phyloP scores from a whole-genome alignment of 1,139 yeast species.

The Pichia sp. region DNA sequence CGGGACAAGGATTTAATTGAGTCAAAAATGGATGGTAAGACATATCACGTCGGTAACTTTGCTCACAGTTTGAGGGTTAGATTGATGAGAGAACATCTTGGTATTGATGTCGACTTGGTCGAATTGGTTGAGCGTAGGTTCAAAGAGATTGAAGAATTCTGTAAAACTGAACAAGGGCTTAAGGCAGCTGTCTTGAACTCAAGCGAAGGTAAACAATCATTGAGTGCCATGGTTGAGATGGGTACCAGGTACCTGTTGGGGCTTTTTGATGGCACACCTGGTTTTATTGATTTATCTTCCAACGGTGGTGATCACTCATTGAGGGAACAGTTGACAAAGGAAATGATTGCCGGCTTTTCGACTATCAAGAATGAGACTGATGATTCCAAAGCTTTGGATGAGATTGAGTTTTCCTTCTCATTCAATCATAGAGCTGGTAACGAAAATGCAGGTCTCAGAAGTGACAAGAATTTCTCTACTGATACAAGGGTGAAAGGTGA shows the following conservation, averaged over 20 bases:
- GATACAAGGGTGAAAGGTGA: conserved; percentile 72
- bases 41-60: conserved; percentile 76
- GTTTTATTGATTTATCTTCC: conserved; percentile 10
- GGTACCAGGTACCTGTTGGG: conserved; percentile 63
- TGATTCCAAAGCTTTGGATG: conserved; percentile 16
- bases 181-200: conserved; percentile 33
- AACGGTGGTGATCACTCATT: not conserved
- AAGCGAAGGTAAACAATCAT: conserved; percentile 25
- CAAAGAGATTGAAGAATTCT: conserved; percentile 49
- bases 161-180: conserved; percentile 38
- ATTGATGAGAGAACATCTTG: conserved; percentile 94
- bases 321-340: conserved; percentile 12
- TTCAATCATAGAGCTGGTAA: conserved; percentile 87
- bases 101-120: conserved; percentile 82
- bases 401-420: conserved; percentile 43
- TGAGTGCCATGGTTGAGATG: conserved; percentile 68
- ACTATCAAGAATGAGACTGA: conserved; percentile 12
- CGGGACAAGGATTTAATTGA: conserved; percentile 75
- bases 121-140: conserved; percentile 80
- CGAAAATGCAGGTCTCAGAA: conserved; percentile 79
- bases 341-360: conserved; percentile 48
- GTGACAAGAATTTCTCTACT: conserved; percentile 69
- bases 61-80: conserved; percentile 86
- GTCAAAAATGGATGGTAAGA: conserved; percentile 75
- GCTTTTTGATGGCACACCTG: conserved; percentile 30